Evolutionary conservation across 2,329 filamentous ascomycete species (phyloP), one percentile per base, ranked within the genome.

Genomic region (Corinectria fuckeliana): DNA sequence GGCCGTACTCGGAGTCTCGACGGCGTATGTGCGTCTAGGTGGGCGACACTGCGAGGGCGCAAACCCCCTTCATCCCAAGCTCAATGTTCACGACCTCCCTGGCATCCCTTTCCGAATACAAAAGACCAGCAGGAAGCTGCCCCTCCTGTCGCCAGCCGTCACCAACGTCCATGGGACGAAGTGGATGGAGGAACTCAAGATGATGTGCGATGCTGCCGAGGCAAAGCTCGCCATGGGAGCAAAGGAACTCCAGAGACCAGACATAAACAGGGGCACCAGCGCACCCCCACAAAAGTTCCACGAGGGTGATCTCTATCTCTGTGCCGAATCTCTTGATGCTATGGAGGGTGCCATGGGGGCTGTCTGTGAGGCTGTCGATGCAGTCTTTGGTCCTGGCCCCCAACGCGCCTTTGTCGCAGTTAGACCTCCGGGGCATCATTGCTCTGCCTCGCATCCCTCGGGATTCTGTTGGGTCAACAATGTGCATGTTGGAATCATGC

Each of bases 391-490:
- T 39, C 75, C 78, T 2, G 84, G 87, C 3, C 88, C 90, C 20
- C 87, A 85, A 44, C 87, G 92, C 55, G 93, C 93, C 0, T 99
- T 99, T 74, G 92, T 98, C 49, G 93, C 91, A 25, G 91, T 98
- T 49, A 88, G 95, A 28, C 95, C 95, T 4, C 95, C 95, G 0
- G 95, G 95, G 1, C 95, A 99, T 73, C 95, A 99, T 73, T 99
- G 95, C 77, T 97, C 94, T 2, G 87, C 92, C 4, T 87, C 90
- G 49, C 89, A 90, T 69, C 95, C 95, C 0, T 97, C 94, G 2
- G 95, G 95, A 0, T 99, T 99, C 73, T 99, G 95, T 78, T 99
- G 95, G 94, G 80, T 99, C 50, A 99, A 99, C 76, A 99, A 99
- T 72, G 93, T 99, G 1, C 94, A 98, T 72, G 92, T 99, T 20